Base-by-base conservation (phyloP, 192 early-diverging fungal genomes). In the Podila horticola region DNA sequence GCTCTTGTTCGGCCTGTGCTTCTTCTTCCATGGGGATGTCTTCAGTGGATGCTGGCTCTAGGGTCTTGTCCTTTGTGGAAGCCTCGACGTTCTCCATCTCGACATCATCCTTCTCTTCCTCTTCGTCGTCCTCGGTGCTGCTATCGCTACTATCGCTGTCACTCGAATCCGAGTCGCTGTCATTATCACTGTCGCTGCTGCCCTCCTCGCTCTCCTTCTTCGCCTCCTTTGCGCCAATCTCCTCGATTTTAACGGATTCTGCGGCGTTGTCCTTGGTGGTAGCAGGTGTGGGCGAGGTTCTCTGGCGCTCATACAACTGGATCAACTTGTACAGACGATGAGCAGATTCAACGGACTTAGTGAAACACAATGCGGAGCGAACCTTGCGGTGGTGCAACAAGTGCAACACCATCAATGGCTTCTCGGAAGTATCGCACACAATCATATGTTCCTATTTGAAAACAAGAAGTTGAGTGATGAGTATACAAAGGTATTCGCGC, bases 301-400 rank as follows among this genome's bases (percentile, higher is more conserved):
- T 66, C 55, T 66, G 68, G 45, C 77, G 65, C 13, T 87, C 85
- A 85, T 91, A 93, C 20, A 89, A 75, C 64, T 90, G 86, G 49
- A 95, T 83, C 15, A 96, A 72, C 76, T 92, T 87, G 50, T 84
- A 87, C 28, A 99, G 88, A 24, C 95, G 88, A 69, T 95, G 94
- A 8, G 97, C 94, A 1, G 95, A 88, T 69, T 99, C 95, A 20
- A 98, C 92, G 4, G 94, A 95, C 73, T 95, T 94, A 34, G 95
- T 94, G 77, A 99, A 99, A 75, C 89, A 98, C 69, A 94, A 84
- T 4, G 88, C 93, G 11, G 88, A 85, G 10, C 85, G 84, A 64
- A 94, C 79, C 4, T 86, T 69, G 11, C 83, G 79, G 58, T 92
- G 87, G 74, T 91, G 88, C 36, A 98, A 83, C 62, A 98, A 63